phyloP scores from a whole-genome alignment of 495 filamentous ascomycete species.

The Penicillium nucicola region DNA sequence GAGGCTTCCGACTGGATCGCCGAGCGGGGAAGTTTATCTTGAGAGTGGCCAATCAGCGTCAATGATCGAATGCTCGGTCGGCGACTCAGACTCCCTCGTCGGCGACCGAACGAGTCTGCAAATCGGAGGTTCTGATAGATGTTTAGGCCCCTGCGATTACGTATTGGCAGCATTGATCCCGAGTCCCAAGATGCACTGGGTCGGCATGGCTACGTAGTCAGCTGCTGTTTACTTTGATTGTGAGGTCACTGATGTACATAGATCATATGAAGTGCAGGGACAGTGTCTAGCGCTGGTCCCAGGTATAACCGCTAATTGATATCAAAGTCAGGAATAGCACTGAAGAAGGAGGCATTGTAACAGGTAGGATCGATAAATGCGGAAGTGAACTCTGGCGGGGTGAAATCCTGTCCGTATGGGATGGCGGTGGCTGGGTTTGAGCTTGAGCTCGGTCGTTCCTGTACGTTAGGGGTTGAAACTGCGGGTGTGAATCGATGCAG shows the following conservation, averaged over 20 bases:
- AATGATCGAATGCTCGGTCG: too few relatives aligned
- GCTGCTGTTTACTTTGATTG: neutral
- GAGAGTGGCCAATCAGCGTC: neutral
- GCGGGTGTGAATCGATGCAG: conserved; percentile 22
- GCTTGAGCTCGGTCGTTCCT: conserved; percentile 15
- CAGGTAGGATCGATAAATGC: conserved; percentile 28
- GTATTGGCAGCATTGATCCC: neutral
- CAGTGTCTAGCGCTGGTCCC: neutral
- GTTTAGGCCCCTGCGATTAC: neutral
- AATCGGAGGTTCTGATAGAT: neutral
- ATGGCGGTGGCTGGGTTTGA: conserved; percentile 12
- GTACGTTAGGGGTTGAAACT: conserved; percentile 17
- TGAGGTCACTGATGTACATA: neutral
- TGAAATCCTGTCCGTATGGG: conserved; percentile 24
- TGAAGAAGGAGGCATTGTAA: conserved; percentile 26
- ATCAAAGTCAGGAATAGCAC: conserved; percentile 21
- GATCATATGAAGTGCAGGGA: neutral
- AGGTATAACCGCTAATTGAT: conserved; percentile 11
- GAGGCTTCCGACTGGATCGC: neutral
- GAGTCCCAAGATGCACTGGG: neutral
- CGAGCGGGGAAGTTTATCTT: neutral
- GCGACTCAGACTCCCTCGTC: neutral
- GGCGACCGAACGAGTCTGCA: neutral
- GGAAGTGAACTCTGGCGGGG: conserved; percentile 26
- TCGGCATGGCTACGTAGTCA: neutral